Evolutionary conservation across 495 filamentous ascomycete genomes (phyloP).

Genomic region (Bombardia bombarda): DNA sequence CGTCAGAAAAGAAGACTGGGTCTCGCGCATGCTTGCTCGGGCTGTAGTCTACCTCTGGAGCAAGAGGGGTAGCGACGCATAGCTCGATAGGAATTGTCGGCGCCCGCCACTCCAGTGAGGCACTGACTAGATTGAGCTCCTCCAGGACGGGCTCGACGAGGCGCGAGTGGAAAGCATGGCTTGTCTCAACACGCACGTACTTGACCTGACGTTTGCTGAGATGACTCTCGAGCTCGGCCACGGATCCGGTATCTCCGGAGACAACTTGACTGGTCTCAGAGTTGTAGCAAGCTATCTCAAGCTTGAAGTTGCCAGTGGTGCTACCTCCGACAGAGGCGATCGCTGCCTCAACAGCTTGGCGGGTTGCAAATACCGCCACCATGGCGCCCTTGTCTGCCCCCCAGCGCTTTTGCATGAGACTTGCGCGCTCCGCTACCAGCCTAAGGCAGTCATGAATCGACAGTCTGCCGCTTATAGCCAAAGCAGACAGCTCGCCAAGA

Average conservation of each 20-base stretch:
- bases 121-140: slow-evolving; percentile 17
- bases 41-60: slow-evolving; percentile 11
- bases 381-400: slow-evolving; percentile 42
- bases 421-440: slow-evolving; percentile 35
- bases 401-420: slow-evolving; percentile 38
- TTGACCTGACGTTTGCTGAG: too few species aligned
- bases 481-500: slow-evolving; percentile 14
- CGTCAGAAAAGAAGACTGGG: slow-evolving; percentile 28
- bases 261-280: slow-evolving; percentile 38
- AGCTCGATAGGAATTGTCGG: slow-evolving; percentile 27
- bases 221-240: too few species aligned
- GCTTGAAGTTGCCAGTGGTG: too few species aligned
- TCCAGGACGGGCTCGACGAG: slow-evolving; percentile 29
- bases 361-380: too few species aligned
- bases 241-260: slow-evolving; percentile 29
- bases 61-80: slow-evolving; percentile 13
- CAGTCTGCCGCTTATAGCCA: slow-evolving; percentile 14
- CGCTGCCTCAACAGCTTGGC: slow-evolving; percentile 38
- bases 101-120: slow-evolving; percentile 15
- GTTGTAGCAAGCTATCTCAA: slow-evolving; percentile 46
- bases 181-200: too few species aligned
- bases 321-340: slow-evolving; percentile 13
- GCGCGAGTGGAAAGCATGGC: slow-evolving; percentile 38
- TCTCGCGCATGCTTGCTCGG: slow-evolving; percentile 22
- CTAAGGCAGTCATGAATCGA: slow-evolving; percentile 22